Conservation (phyloP, 1,284 basidiomycete species). For the Microbotryum silenes-acaulis region DNA sequence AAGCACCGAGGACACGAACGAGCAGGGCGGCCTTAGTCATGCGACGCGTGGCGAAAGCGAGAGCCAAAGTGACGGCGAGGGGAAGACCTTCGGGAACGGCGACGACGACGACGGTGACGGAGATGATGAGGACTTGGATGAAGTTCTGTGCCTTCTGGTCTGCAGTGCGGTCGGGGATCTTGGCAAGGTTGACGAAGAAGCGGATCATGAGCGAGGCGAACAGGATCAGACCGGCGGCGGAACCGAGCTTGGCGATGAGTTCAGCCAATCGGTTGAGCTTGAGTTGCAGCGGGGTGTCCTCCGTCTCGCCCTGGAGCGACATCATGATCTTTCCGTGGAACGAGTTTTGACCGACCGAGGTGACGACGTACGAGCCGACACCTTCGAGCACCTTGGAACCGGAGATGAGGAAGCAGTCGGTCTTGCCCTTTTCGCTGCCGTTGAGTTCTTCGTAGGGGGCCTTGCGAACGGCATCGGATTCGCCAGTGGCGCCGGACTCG, state of each 20-base stretch:
- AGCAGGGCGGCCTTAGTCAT: conserved; percentile 93
- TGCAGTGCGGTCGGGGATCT: conserved; percentile 47
- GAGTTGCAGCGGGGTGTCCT: conserved; percentile 84
- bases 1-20: conserved; percentile 88
- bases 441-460: conserved; percentile 69
- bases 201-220: conserved; percentile 85
- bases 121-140: conserved; percentile 86
- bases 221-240: conserved; percentile 68
- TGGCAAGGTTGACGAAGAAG: conserved; percentile 30
- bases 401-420: conserved; percentile 86
- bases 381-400: conserved; percentile 95
- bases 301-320: conserved; percentile 70
- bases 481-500: conserved; percentile 92
- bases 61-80: conserved; percentile 87
- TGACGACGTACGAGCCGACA: conserved; percentile 84
- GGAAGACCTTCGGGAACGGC: conserved; percentile 87
- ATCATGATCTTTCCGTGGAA: conserved; percentile 97
- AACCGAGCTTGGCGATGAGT: conserved; percentile 84
- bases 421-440: conserved; percentile 50
- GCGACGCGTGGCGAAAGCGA: conserved; percentile 92
- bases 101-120: conserved; percentile 91
- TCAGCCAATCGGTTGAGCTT: conserved; percentile 91
- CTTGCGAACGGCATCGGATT: conserved; percentile 92
- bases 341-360: conserved; percentile 80
- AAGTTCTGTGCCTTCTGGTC: conserved; percentile 84